These are phyloP conservation scores for Neofusicoccum kwambonambiense DNA, from an alignment of 2,329 filamentous ascomycete genomes.

Conservation along the genomic window DNA sequence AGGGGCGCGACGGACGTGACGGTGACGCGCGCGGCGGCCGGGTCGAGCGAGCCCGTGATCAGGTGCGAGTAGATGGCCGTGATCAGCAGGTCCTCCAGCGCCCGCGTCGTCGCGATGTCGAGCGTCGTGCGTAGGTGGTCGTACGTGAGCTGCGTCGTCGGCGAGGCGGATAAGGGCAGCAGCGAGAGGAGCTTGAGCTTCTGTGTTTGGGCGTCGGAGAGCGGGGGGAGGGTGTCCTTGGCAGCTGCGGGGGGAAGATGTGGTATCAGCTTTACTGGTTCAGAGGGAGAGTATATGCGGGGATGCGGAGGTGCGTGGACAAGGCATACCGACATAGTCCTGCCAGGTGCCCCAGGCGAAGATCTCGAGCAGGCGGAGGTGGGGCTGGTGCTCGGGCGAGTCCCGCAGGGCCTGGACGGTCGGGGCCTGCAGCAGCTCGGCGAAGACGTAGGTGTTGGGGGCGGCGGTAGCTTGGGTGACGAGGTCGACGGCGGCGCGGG, in stretches of 20 bases:
- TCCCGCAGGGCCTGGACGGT: conserved; percentile 71
- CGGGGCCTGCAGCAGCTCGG: conserved; percentile 81
- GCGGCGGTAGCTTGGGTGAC: conserved; percentile 86
- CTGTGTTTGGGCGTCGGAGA: conserved; percentile 69
- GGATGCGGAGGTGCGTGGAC: background rate
- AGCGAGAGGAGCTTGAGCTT: conserved; percentile 93
- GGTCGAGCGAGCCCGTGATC: conserved; percentile 79
- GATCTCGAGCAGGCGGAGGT: conserved; percentile 75
- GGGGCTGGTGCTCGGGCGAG: conserved; percentile 60
- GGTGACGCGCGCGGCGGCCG: conserved; percentile 69
- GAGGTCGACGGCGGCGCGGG: conserved; percentile 81
- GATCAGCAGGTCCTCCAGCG: conserved; percentile 84
- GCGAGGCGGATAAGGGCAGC: conserved; percentile 72
- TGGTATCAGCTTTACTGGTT: conserved; percentile 9
- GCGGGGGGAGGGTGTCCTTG: conserved; percentile 60
- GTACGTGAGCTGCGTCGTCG: conserved; percentile 65
- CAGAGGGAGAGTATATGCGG: background rate
- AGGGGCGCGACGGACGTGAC: conserved; percentile 80
- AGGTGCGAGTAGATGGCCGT: conserved; percentile 84
- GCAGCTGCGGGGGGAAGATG: conserved; percentile 39
- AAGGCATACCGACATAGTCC: conserved; percentile 62
- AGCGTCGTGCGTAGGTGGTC: conserved; percentile 64
- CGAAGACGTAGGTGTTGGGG: conserved; percentile 87
- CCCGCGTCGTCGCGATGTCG: conserved; percentile 62
- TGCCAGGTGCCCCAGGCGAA: conserved; percentile 92